A percentile compares a stretch with the other conserved stretches of the same genome.
These are phyloP conservation scores for Sordariomycetes sp. DNA, from an alignment of 2,329 filamentous ascomycete species.

Conservation along the genomic window DNA sequence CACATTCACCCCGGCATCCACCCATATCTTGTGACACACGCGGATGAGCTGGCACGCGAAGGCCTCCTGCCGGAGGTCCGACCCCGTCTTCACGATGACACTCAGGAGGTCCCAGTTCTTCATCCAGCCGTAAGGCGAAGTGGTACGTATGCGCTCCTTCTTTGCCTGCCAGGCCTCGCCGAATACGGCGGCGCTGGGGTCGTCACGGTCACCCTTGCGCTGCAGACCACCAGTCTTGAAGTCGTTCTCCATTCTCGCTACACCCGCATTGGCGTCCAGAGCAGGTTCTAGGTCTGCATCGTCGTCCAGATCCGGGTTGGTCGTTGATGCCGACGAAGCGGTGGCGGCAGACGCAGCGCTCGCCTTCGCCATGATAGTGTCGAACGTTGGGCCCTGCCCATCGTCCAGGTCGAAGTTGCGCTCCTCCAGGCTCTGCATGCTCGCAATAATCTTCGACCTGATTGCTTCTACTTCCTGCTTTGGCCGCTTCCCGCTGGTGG, in stretches of 20 bases:
- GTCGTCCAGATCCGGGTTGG: constrained; percentile 42
- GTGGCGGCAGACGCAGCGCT: constrained; percentile 24
- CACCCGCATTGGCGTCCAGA: constrained; percentile 61
- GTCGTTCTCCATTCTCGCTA: constrained; percentile 81
- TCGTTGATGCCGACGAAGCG: constrained; percentile 22
- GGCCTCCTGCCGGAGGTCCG: constrained; percentile 72
- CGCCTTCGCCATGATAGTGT: constrained; percentile 69
- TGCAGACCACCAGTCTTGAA: constrained; percentile 77
- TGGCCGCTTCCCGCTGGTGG: constrained; percentile 69
- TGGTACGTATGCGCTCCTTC: constrained; percentile 72
- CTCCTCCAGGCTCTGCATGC: constrained; percentile 81
- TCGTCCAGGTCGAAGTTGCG: constrained; percentile 74
- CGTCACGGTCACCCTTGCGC: constrained; percentile 71
- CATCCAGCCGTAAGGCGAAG: constrained; percentile 80
- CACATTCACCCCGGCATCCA: constrained; percentile 63
- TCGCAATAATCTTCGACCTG: constrained; percentile 77
- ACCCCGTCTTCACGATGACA: constrained; percentile 80
- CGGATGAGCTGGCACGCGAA: constrained; percentile 79
- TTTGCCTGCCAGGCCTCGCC: constrained; percentile 80
- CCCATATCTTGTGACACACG: constrained; percentile 74
- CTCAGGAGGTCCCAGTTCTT: constrained; percentile 83
- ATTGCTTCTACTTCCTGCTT: constrained; percentile 75
- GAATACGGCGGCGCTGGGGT: constrained; percentile 77
- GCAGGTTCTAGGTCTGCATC: constrained; percentile 38
- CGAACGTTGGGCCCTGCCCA: constrained; percentile 62